These are phyloP conservation scores for Hypoxylon sp. DNA, from an alignment of 2,329 filamentous ascomycete species.

Conservation along the genomic window DNA sequence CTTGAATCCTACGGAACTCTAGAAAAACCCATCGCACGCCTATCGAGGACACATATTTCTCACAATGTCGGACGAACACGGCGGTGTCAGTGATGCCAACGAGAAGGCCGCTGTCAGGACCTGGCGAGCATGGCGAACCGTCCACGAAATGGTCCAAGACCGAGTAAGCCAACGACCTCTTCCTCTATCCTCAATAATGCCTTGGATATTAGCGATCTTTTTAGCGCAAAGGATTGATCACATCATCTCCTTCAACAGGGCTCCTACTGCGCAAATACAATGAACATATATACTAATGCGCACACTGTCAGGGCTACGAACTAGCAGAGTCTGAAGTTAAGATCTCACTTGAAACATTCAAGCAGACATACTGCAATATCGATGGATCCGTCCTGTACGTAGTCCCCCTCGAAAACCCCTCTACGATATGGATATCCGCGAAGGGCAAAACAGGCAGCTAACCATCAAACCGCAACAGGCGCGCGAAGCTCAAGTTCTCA, in stretches of 20 bases:
- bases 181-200: not conserved
- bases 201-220: not conserved
- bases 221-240: not conserved
- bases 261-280: conserved; percentile 7
- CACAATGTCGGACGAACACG: conserved; percentile 61
- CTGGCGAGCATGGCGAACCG: conserved; percentile 94
- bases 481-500: conserved; percentile 87
- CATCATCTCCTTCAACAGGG: conserved; percentile 21
- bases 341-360: conserved; percentile 88
- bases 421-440: not conserved
- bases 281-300: conserved; percentile 44
- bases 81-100: conserved; percentile 58
- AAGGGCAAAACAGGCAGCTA: conserved; percentile 13
- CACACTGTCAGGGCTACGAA: conserved; percentile 83
- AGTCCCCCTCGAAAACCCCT: conserved; percentile 8
- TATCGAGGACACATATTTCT: conserved; percentile 36
- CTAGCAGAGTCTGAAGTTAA: conserved; percentile 90
- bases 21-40: not conserved
- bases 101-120: conserved; percentile 75
- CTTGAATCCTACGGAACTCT: not conserved
- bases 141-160: conserved; percentile 95
- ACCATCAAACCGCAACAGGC: conserved; percentile 66
- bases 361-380: conserved; percentile 76
- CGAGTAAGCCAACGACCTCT: conserved; percentile 72
- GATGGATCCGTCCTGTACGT: conserved; percentile 84